Evolutionary conservation across 1,284 basidiomycete genomes (phyloP).

Genomic region (Phellinidium pouzarii): DNA sequence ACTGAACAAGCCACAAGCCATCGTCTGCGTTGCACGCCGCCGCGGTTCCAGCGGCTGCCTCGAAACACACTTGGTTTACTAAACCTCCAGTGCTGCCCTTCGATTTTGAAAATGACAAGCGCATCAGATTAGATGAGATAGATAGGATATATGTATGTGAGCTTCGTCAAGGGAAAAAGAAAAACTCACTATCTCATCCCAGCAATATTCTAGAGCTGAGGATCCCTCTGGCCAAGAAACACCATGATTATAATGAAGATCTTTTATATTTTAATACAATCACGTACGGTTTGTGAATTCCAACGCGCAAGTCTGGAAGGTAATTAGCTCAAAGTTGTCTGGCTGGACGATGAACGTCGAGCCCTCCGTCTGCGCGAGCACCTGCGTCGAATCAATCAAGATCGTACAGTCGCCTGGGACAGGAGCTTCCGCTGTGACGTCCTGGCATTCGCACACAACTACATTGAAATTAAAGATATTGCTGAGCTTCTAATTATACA

Average conservation of each 20-base stretch:
- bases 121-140: not conserved
- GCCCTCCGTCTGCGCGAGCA: conserved; percentile 24
- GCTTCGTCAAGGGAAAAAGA: not conserved
- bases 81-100: conserved; percentile 13
- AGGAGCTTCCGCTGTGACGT: conserved; percentile 23
- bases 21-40: conserved; percentile 15
- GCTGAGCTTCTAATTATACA: not conserved
- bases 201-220: conserved; percentile 25
- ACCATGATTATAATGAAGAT: not conserved
- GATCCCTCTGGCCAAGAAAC: conserved; percentile 11
- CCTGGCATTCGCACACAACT: conserved; percentile 20
- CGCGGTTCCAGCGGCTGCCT: conserved; percentile 11
- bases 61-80: conserved; percentile 17
- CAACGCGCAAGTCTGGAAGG: conserved; percentile 28
- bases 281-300: conserved; percentile 24
- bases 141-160: not conserved
- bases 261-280: not conserved
- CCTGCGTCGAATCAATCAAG: conserved; percentile 7
- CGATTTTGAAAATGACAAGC: not conserved
- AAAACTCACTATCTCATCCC: conserved; percentile 22
- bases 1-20: conserved; percentile 15
- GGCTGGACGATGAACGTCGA: conserved; percentile 26
- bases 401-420: conserved; percentile 24
- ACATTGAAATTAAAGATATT: not conserved
- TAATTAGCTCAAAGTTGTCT: conserved; percentile 23